Evolutionary conservation across 2,329 filamentous ascomycete species (phyloP).

Genomic region (Fusarium fujikuroi): DNA sequence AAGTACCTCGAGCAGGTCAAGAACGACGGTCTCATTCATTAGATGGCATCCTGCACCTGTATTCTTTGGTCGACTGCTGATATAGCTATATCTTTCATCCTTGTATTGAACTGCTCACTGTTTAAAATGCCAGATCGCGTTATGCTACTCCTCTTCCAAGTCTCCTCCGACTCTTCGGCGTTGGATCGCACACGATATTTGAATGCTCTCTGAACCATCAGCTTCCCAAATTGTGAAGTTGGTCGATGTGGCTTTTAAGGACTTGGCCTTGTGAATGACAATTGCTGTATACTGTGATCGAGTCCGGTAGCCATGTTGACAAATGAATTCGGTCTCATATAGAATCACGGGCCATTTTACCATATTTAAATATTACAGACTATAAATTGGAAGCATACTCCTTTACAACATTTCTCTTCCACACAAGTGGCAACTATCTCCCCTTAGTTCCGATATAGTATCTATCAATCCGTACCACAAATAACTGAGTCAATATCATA

Average conservation of each 20-base stretch:
- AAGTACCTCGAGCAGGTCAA: not conserved
- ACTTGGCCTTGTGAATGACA: too few relatives aligned
- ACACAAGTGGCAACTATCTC: fast-evolving
- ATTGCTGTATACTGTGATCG: too few relatives aligned
- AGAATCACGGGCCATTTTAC: fast-evolving
- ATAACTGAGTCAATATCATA: fast-evolving
- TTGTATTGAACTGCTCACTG: fast-evolving
- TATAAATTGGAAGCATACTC: not conserved
- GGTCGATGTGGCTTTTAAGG: too few relatives aligned
- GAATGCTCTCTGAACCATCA: too few relatives aligned
- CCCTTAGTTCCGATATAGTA: not conserved
- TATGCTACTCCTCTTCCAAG: not conserved
- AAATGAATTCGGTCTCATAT: too few relatives aligned
- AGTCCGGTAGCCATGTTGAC: too few relatives aligned
- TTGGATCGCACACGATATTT: too few relatives aligned
- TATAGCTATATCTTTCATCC: not conserved
- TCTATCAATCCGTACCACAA: fast-evolving
- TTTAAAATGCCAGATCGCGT: fast-evolving
- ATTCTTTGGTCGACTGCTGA: fast-evolving
- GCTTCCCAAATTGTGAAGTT: too few relatives aligned
- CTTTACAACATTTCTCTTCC: fast-evolving
- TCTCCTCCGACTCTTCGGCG: too few relatives aligned
- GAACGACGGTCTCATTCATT: not conserved
- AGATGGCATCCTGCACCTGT: fast-evolving
- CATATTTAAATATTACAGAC: not conserved